phyloP scores from a whole-genome alignment of 106 monocot genomes.

The Dendrobium catenatum region DNA sequence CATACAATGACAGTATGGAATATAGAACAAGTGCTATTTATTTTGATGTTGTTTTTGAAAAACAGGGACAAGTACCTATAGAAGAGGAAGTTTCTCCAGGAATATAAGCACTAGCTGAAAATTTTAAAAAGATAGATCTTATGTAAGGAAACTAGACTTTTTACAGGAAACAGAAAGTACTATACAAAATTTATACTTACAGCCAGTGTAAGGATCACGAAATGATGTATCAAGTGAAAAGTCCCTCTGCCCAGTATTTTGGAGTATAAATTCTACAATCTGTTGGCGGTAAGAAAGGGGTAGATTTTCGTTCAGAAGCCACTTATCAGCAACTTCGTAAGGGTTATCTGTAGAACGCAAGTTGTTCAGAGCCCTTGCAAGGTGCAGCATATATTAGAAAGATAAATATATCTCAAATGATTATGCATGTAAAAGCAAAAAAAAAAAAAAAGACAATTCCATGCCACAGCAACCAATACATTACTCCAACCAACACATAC shows the following conservation, averaged over 20 bases:
- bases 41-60: not conserved
- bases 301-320: constrained; percentile 89
- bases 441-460: too few species aligned
- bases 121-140: not conserved
- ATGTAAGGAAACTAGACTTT: not conserved
- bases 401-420: not conserved
- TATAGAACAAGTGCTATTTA: not conserved
- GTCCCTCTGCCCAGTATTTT: constrained; percentile 75
- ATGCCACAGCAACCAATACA: not conserved
- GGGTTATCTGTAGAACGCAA: constrained; percentile 66
- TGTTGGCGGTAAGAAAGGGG: constrained; percentile 88
- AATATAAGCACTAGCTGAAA: constrained; percentile 85
- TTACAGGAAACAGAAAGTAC: not conserved
- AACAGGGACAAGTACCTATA: constrained; percentile 34
- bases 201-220: constrained; percentile 87
- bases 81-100: constrained; percentile 59
- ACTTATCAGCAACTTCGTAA: constrained; percentile 74
- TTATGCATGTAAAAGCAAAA: not conserved
- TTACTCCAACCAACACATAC: not conserved
- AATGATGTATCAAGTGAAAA: constrained; percentile 69
- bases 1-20: not conserved
- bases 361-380: not conserved
- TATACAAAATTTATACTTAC: constrained; percentile 33
- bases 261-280: constrained; percentile 92
- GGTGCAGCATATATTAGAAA: not conserved